Evolutionary conservation across 2,329 filamentous ascomycete species (phyloP).

Genomic region (Talaromyces sp.): DNA sequence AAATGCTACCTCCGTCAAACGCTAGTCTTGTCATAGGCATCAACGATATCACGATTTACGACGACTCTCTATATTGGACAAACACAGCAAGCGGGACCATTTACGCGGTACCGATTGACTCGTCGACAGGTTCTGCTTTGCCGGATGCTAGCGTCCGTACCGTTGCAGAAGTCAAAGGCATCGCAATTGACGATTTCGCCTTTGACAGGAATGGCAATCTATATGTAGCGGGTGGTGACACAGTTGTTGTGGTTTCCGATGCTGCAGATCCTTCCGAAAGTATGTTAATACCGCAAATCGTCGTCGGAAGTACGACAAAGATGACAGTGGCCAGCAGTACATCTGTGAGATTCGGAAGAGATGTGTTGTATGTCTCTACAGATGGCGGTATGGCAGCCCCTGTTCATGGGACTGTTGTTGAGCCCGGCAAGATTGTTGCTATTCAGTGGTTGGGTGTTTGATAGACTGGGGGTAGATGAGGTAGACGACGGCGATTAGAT

Average conservation of each 20-base stretch:
- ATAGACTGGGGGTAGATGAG: neutral
- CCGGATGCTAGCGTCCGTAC: neutral
- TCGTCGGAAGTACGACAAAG: neutral
- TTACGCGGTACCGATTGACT: neutral
- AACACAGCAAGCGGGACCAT: neutral
- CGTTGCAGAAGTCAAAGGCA: neutral
- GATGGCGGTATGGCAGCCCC: neutral
- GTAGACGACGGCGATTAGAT: neutral
- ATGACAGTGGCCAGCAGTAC: neutral
- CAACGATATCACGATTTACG: neutral
- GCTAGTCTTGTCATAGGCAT: neutral
- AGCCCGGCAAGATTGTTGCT: neutral
- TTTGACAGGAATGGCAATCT: neutral
- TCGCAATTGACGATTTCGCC: neutral
- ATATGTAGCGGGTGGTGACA: neutral
- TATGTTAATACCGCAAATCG: neutral
- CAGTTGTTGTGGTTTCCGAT: neutral
- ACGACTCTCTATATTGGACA: neutral
- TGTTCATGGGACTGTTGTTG: neutral
- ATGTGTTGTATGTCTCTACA: neutral
- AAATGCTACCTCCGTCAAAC: neutral
- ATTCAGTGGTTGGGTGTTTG: neutral
- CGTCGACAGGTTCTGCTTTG: neutral
- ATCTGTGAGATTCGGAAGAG: neutral
- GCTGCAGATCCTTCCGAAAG: neutral